These are phyloP conservation scores for Astrothelium subdiscretum DNA, from an alignment of 495 filamentous ascomycete genomes.

Conservation along the genomic window DNA sequence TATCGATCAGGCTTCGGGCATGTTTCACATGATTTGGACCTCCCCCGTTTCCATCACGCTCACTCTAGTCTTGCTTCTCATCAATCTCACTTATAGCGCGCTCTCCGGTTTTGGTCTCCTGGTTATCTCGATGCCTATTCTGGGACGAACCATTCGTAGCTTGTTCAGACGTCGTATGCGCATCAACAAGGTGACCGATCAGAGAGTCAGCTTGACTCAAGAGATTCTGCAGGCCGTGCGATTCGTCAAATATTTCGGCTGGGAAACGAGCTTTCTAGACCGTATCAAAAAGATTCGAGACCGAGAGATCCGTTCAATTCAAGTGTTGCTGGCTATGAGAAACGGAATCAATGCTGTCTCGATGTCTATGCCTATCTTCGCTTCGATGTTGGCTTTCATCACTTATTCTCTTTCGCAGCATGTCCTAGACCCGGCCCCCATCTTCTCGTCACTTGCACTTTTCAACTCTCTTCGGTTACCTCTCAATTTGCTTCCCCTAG, in stretches of 20 bases:
- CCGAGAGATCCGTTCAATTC: slow-evolving; percentile 66
- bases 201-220: slow-evolving; percentile 79
- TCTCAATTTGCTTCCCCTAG: slow-evolving; percentile 74
- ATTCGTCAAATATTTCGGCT: slow-evolving; percentile 94
- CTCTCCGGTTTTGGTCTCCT: slow-evolving; percentile 78
- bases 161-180: slow-evolving; percentile 57
- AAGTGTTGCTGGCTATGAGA: slow-evolving; percentile 65
- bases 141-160: slow-evolving; percentile 59
- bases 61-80: slow-evolving; percentile 61
- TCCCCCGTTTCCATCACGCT: slow-evolving; percentile 66
- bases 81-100: slow-evolving; percentile 82
- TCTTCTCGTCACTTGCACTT: slow-evolving; percentile 86
- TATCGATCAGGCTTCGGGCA: slow-evolving; percentile 68
- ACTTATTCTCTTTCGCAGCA: slow-evolving; percentile 74
- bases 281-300: slow-evolving; percentile 59
- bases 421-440: slow-evolving; percentile 54
- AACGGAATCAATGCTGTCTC: slow-evolving; percentile 74
- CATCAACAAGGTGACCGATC: slow-evolving; percentile 90
- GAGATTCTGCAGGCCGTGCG: slow-evolving; percentile 83
- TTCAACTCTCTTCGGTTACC: slow-evolving; percentile 89
- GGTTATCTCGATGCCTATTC: slow-evolving; percentile 59
- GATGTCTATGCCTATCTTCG: slow-evolving; percentile 68
- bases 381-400: slow-evolving; percentile 91
- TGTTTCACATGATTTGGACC: slow-evolving; percentile 87
- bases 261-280: slow-evolving; percentile 78